These are phyloP conservation scores for Scheffersomyces illinoinensis DNA, from an alignment of 1,139 yeast species.

Conservation along the genomic window DNA sequence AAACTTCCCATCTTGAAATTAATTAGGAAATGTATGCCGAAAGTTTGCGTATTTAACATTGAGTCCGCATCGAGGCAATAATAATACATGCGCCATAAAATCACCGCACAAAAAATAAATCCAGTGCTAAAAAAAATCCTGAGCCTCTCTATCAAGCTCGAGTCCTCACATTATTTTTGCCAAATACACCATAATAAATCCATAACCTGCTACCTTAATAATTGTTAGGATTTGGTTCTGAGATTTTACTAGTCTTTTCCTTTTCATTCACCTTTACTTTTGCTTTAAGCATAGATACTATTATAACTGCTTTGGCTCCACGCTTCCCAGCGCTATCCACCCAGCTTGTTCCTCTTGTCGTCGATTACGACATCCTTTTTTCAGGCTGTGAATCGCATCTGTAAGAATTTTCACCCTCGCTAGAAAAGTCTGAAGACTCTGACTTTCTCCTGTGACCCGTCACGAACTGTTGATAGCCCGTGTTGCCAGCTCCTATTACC, in stretches of 20 bases:
- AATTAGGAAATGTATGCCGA: too few species aligned
- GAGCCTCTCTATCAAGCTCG: not conserved
- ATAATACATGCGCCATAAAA: too few species aligned
- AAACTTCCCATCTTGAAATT: too few species aligned
- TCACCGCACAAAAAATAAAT: not conserved
- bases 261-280: not conserved
- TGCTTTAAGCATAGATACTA: not conserved
- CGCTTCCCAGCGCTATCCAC: not conserved
- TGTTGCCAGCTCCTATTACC: not conserved
- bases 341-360: not conserved
- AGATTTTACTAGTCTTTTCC: not conserved
- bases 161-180: not conserved
- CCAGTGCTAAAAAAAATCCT: not conserved
- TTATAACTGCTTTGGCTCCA: not conserved
- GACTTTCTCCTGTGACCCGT: not conserved
- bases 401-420: not conserved
- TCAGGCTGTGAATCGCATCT: not conserved
- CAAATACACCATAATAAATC: not conserved
- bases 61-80: too few species aligned
- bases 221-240: not conserved
- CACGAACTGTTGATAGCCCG: too few species aligned
- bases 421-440: not conserved
- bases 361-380: not conserved
- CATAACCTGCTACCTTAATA: not conserved
- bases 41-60: too few species aligned